Evolutionary conservation across 768 basidiomycete species (phyloP).

Genomic region (Mycena filopes): DNA sequence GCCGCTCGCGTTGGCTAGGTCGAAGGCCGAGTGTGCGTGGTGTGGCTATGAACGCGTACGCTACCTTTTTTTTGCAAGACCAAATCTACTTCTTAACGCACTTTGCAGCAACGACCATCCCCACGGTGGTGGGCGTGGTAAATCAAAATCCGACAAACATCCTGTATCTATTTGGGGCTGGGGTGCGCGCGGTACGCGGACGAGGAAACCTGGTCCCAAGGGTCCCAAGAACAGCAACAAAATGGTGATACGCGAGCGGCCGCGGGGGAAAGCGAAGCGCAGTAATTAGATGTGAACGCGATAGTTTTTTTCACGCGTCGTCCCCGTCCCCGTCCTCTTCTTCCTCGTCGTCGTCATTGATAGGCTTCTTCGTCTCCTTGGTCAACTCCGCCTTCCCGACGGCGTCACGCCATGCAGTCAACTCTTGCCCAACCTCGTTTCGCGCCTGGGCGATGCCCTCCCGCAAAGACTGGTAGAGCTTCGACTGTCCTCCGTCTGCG

Average conservation of each 20-base stretch:
- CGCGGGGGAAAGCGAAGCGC: slow-evolving; percentile 71
- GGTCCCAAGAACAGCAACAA: slow-evolving; percentile 92
- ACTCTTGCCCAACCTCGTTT: slow-evolving; percentile 67
- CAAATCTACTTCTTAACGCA: slow-evolving; percentile 1
- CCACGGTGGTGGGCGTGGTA: slow-evolving; percentile 98
- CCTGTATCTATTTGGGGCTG: slow-evolving; percentile 94
- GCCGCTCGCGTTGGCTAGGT: slow-evolving; percentile 88
- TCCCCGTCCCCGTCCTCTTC: slow-evolving; percentile 60
- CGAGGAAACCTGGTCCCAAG: slow-evolving; percentile 91
- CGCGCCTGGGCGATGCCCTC: slow-evolving; percentile 62
- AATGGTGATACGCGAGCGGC: slow-evolving; percentile 88
- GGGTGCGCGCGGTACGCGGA: slow-evolving; percentile 92
- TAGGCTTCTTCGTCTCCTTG: slow-evolving; percentile 63
- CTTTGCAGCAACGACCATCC: slow-evolving; percentile 84
- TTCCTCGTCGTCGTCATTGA: slow-evolving; percentile 53
- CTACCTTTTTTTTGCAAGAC: slow-evolving; percentile 31
- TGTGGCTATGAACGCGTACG: slow-evolving; percentile 97
- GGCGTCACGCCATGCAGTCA: slow-evolving; percentile 81
- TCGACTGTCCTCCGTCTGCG: slow-evolving; percentile 6
- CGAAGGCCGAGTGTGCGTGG: slow-evolving; percentile 87
- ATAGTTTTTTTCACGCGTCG: slow-evolving; percentile 39
- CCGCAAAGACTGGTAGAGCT: slow-evolving; percentile 64
- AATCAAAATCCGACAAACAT: slow-evolving; percentile 95
- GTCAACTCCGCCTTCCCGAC: slow-evolving; percentile 71
- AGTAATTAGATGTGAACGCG: slow-evolving; percentile 46